Evolutionary conservation across 108 stramenopile species (phyloP), one percentile per base, ranked within the genome.

Genomic region (Conticribra guillardii): DNA sequence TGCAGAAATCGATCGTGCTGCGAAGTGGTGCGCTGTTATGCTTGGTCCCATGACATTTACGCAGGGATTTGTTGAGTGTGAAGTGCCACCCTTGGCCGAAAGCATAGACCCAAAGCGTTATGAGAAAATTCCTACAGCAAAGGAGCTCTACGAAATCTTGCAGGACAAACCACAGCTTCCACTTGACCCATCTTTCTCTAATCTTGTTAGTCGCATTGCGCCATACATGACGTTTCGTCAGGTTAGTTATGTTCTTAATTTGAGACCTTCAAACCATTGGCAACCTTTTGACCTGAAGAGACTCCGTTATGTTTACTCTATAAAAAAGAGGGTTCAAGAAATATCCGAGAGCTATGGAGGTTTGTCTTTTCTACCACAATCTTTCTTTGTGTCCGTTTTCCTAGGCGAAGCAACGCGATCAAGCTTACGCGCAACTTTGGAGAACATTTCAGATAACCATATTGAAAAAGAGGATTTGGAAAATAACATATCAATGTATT

Each of bases 341-440:
- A 93, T 96, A 4, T 87, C 90, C 27, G 95, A 96, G 67, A 85
- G 81, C 41, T 96, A 96, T 49, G 95, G 95, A 19, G 95, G 95
- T 21, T 67, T 96, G 3, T 87, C 86, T 8, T 96, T 96, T 66
- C 67, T 96, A 65, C 95, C 95, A 2, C 95, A 96, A 60, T 86
- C 85, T 60, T 96, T 96, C 68, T 88, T 96, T 49, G 89, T 96
- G 4, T 91, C 90, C 17, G 79, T 96, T 17, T 96, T 96, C 57
- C 76, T 96, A 5, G 95, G 95, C 11, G 95, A 96, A 76, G 95
- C 95, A 21, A 96, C 95, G 15, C 55, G 90, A 49, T 80, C 83
- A 3, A 87, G 86, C 62, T 71, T 93, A 16, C 73, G 87, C 15
- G 89, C 82, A 24, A 62, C 57, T 29, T 29, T 53, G 37, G 46